These are phyloP conservation scores for Candida frijolesensis DNA, from an alignment of 1,139 yeast species.

Conservation along the genomic window DNA sequence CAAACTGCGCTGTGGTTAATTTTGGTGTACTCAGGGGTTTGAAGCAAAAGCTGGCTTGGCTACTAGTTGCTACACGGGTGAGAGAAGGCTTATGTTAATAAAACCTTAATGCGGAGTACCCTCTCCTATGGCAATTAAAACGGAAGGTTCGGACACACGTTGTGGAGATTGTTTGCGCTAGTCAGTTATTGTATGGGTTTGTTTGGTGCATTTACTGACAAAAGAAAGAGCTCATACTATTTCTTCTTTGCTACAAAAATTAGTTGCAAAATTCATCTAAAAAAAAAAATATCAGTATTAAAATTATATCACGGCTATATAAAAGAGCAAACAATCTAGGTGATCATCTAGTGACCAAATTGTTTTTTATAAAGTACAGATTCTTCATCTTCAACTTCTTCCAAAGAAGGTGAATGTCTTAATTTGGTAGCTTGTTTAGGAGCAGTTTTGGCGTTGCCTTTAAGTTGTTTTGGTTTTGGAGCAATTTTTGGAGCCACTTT, in stretches of 20 bases:
- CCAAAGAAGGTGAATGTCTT: conserved; percentile 34
- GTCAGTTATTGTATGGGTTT: not conserved
- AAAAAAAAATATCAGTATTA: not conserved
- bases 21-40: no score
- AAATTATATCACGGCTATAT: not conserved
- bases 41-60: no score
- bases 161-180: not conserved
- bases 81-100: no score
- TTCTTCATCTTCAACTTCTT: conserved; percentile 50
- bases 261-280: not conserved
- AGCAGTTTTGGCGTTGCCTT: conserved; percentile 15
- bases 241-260: not conserved
- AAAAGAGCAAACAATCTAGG: not conserved
- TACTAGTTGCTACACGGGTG: no score
- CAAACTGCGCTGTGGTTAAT: no score
- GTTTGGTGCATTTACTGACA: no score
- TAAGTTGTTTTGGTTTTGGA: conserved; percentile 12
- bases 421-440: conserved; percentile 18
- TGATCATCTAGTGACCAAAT: conserved; percentile 28
- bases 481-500: conserved; percentile 7
- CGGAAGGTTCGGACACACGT: no score
- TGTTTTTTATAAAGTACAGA: conserved; percentile 43
- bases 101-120: no score
- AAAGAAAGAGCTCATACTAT: not conserved
- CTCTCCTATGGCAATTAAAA: no score